Base-by-base conservation (phyloP, 768 basidiomycete genomes). In the Baorangia bicolor region DNA sequence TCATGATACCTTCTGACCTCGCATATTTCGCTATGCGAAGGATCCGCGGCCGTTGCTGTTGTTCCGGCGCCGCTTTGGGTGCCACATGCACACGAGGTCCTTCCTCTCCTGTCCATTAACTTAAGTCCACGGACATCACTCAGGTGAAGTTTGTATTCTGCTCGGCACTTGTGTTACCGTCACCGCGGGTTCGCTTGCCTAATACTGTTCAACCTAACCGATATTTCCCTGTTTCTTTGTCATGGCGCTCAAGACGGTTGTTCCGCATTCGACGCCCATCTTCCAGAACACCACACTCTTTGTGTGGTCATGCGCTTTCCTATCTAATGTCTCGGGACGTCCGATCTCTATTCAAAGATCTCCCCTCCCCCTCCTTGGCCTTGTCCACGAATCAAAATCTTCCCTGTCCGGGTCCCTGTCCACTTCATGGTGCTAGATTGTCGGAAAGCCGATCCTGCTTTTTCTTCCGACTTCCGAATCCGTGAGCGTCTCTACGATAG, bases 41-140 rank as follows among this genome's bases (percentile, higher is more conserved):
- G 67, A 69, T 64, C 61, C 60, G 60, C 58, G 44, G 31, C 49
- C 44, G 51, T 55, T 48, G 56, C 25, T 42, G n/a, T 51, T 61
- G 60, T 58, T 73, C 69, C 65, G 69, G 63, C 63, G 67, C 63
- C 46, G 65, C 53, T 55, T 68, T 64, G 14, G 57, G 69, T 70
- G 65, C 60, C 59, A 72, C 72, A 72, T 72, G 66, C 56, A 67
- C 70, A 65, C 68, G 66, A 67, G 69, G 69, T 58, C 58, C 61
- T 70, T 73, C 71, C 70, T 63, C 61, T 69, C 67, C 63, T 63
- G 65, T 69, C 61, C 52, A 70, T 70, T 70, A 71, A 72, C 72
- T 71, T 72, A 72, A 72, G 62, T 72, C 70, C 70, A 73, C 70
- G 70, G 70, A 73, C 70, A 72, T 71, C 65, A 61, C 63, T 56